Conservation (phyloP, 108 stramenopile genomes). For the Stephanodiscus minutulus region DNA sequence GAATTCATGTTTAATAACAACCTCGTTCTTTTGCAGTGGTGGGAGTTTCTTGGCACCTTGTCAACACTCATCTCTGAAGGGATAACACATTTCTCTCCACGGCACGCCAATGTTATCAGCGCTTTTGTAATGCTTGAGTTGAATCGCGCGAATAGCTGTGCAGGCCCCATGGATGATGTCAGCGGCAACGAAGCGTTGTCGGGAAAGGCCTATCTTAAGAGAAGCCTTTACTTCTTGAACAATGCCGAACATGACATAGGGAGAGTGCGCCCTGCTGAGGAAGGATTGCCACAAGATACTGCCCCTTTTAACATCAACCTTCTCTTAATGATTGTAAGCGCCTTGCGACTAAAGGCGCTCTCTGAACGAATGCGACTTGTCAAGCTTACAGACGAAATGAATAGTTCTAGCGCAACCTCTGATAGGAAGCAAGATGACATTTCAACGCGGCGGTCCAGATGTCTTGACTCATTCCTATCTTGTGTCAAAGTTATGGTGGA, state of each 20-base stretch:
- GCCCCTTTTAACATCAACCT: slow-evolving; percentile 17
- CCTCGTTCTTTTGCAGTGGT: slow-evolving; percentile 15
- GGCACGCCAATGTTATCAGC: slow-evolving; percentile 45
- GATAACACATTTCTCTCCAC: slow-evolving; percentile 28
- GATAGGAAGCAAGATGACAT: neutral
- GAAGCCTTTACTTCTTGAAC: slow-evolving; percentile 34
- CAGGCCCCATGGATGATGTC: neutral
- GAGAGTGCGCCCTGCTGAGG: slow-evolving; percentile 1
- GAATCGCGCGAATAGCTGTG: slow-evolving; percentile 11
- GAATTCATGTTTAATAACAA: neutral
- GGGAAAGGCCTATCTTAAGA: slow-evolving; percentile 35
- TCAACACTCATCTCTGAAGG: slow-evolving; percentile 39
- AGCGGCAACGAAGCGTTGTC: slow-evolving; percentile 4
- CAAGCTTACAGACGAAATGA: slow-evolving; percentile 1
- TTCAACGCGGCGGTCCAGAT: neutral
- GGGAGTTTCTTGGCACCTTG: slow-evolving; percentile 30
- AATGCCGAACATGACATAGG: slow-evolving; percentile 18
- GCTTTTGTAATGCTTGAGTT: slow-evolving; percentile 42
- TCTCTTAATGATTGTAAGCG: slow-evolving; percentile 30
- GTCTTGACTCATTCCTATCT: slow-evolving; percentile 35
- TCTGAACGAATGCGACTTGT: slow-evolving; percentile 26
- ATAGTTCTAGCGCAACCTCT: neutral
- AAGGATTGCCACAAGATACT: slow-evolving; percentile 1
- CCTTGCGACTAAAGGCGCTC: slow-evolving; percentile 21
- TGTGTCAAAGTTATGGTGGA: slow-evolving; percentile 50